A percentile compares a stretch with the other conserved stretches of the same genome.
phyloP scores from a whole-genome alignment of 2,329 filamentous ascomycete species.

The Curvularia verruculosa region DNA sequence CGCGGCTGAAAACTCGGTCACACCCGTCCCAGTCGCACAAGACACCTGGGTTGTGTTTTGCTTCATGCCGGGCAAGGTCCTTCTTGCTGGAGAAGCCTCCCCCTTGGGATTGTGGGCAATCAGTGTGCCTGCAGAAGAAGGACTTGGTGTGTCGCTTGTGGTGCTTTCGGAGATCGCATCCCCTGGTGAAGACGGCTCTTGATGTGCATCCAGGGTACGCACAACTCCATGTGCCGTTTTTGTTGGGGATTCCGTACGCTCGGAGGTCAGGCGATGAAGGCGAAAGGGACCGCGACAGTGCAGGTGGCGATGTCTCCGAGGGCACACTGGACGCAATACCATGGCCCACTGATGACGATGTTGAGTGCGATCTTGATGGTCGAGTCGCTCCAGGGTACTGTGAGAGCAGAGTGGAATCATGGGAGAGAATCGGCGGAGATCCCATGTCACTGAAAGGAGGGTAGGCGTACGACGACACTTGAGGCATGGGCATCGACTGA shows the following conservation, averaged over 20 bases:
- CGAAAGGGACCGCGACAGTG: slow-evolving; percentile 47
- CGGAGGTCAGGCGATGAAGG: slow-evolving; percentile 50
- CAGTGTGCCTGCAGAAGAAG: slow-evolving; percentile 64
- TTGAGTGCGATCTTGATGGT: slow-evolving; percentile 45
- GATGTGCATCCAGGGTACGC: slow-evolving; percentile 66
- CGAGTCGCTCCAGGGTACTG: slow-evolving; percentile 31
- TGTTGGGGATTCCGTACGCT: slow-evolving; percentile 52
- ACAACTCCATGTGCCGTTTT: slow-evolving; percentile 62
- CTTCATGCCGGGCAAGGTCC: slow-evolving; percentile 66
- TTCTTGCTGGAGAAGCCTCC: slow-evolving; percentile 69
- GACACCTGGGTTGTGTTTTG: slow-evolving; percentile 67
- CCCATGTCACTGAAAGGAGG: slow-evolving; percentile 39
- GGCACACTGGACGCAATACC: slow-evolving; percentile 35
- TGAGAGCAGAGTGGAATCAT: slow-evolving; percentile 33
- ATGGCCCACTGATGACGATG: slow-evolving; percentile 38
- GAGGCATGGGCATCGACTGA: slow-evolving; percentile 35
- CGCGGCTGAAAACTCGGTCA: slow-evolving; percentile 63
- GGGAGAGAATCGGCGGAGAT: slow-evolving; percentile 30
- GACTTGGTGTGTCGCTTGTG: slow-evolving; percentile 67
- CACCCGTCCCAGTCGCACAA: slow-evolving; percentile 65
- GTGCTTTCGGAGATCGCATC: slow-evolving; percentile 67
- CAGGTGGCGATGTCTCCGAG: slow-evolving; percentile 40
- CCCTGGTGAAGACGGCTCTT: slow-evolving; percentile 62
- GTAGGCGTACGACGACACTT: slow-evolving; percentile 45
- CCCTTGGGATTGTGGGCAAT: slow-evolving; percentile 62